Evolutionary conservation across 2,329 filamentous ascomycete genomes (phyloP), one percentile per base, ranked within the genome.

Genomic region (Niveomyces coronatus): DNA sequence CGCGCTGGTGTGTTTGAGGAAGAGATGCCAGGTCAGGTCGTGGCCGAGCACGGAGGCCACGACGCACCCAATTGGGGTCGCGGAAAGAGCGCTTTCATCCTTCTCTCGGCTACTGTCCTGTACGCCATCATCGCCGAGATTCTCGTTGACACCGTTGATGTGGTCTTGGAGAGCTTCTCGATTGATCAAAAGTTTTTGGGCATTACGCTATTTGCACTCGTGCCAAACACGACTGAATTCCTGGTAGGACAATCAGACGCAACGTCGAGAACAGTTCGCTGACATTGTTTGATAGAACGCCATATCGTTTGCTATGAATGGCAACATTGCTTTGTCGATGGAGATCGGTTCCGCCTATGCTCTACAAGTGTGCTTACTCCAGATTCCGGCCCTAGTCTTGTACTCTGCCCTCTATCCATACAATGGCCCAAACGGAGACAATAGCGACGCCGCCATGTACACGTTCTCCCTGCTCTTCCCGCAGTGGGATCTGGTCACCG

Each of bases 291-390:
- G 11, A 9, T 19, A 87, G 79, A 98, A 98, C 61, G 91, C 89
- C 56, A 98, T 98, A 43, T 95, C 88, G 1, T 98, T 98, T 57
- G 91, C 91, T 38, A 98, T 98, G 89, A 96, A 98, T 54, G 91
- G 91, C 43, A 98, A 98, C 59, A 96, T 98, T 59, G 91, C 91
- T 0, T 67, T 98, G 14, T 95, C 87, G 26, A 98, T 98, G 91
- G 91, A 98, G 56, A 98, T 98, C 49, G 91, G 91, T 48, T 95
- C 88, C 1, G 89, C 89, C 3, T 98, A 98, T 55, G 91, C 91
- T 2, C 69, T 98, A 30, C 91, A 98, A 61, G 91, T 98, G 35
- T 95, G 89, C 55, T 71, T 98, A 19, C 71, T 98, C 15, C 91
- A 98, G 56, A 88, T 96, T 15, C 91, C 91, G 0, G 87, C 87